Evolutionary conservation across 352 stramenopile genomes (phyloP), one percentile per base, ranked within the genome.

Genomic region (Phytophthora brassicae): DNA sequence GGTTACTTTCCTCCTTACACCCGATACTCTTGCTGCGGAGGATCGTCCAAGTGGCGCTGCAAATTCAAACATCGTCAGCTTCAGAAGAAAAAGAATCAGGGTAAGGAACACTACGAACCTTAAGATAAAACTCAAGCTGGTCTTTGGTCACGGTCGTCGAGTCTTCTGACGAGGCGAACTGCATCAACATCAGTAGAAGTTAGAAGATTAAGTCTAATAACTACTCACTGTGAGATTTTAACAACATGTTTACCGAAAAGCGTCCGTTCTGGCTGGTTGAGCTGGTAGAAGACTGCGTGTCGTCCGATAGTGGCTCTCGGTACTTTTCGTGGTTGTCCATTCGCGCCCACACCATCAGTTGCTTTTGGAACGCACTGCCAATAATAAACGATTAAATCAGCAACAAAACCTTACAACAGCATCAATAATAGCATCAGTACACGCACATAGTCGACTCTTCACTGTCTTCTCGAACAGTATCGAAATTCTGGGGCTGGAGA

Each of bases 111-210:
- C 23, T 17, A 60, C 67, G 17, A 57, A 94, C 84, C 76, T 94
- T 91, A 70, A 94, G 82, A 77, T 92, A 94, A 64, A 81, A 94
- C 67, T 90, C 79, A n/a, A 94, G 64, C 33, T 94, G 82, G 47
- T 90, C 75, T 70, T 94, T 94, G 59, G 83, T 86, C 39, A 94
- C 60, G 47, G 68, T 77, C 8, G 70, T 68, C 14, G 74, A 66
- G 36, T 88, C 79, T 64, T 94, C 84, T 14, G 73, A 77, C 22
- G 70, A 78, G 13, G 69, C 60, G 43, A 88, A 77, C 74, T 86
- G 65, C 31, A 45, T 17, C 24, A 53, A 22, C 9, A 31, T 52
- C 24, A 60, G 9, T 11, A 45, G 29, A 16, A 23, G n/a, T n/a
- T n/a, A n/a, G n/a, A n/a, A n/a, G n/a, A n/a, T n/a, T 13, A 33